A percentile compares a stretch with the other conserved stretches of the same genome.
These are phyloP conservation scores for Pilasporangium apinafurcum DNA, from an alignment of 352 stramenopile genomes.

Conservation along the genomic window DNA sequence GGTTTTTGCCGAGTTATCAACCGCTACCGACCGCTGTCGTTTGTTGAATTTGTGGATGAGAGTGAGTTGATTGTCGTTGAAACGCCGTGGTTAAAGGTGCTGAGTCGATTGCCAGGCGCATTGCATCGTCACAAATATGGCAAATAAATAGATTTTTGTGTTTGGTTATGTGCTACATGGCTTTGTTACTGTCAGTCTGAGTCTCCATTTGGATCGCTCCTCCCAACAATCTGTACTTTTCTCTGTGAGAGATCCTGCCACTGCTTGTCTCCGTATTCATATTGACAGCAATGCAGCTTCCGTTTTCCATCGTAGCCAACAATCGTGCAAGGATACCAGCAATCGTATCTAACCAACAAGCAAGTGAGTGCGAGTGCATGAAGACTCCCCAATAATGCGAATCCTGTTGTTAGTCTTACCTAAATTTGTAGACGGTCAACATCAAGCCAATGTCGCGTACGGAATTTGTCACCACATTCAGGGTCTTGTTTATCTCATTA, in stretches of 20 bases:
- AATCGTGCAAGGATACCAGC: slow-evolving; percentile 75
- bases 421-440: slow-evolving; percentile 65
- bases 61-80: slow-evolving; percentile 79
- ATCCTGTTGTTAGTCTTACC: too few species aligned
- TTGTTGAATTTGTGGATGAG: slow-evolving; percentile 71
- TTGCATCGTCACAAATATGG: slow-evolving; percentile 86
- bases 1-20: slow-evolving; percentile 74
- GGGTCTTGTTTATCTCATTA: neutral
- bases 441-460: slow-evolving; percentile 60
- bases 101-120: slow-evolving; percentile 69
- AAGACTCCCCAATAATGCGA: too few species aligned
- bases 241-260: slow-evolving; percentile 54
- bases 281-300: slow-evolving; percentile 70
- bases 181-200: neutral
- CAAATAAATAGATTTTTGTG: slow-evolving; percentile 56
- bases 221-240: slow-evolving; percentile 41
- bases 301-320: slow-evolving; percentile 70
- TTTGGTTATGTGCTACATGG: slow-evolving; percentile 3
- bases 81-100: slow-evolving; percentile 83
- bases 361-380: slow-evolving; percentile 1
- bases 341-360: slow-evolving; percentile 48
- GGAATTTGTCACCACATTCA: slow-evolving; percentile 24
- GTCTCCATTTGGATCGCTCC: slow-evolving; percentile 3
- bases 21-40: slow-evolving; percentile 79
- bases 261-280: slow-evolving; percentile 80